Base-by-base conservation (phyloP, 139 green algal genomes). In the Volvox africanus region DNA sequence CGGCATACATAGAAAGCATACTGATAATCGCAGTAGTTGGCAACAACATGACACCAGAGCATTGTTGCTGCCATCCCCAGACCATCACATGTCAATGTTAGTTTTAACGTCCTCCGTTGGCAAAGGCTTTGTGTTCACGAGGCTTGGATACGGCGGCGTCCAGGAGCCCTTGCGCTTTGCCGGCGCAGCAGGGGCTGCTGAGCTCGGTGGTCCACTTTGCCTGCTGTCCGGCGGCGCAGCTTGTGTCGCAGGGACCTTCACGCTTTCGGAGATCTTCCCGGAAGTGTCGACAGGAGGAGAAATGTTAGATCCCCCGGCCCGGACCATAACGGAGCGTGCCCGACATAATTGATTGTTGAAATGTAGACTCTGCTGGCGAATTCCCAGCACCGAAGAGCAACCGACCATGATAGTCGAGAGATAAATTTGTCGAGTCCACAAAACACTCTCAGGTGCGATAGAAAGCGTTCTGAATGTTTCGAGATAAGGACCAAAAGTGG, bases 61-160 rank as follows among this genome's bases (percentile, higher is more conserved):
- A 55, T 55, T 55, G 44, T 55, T 55, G 44, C 44, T 55, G 44
- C 9, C 44, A 55, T 55, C 9, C 44, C 5, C 44, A 55, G 44
- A 5, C 9, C 65, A 73, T 87, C 67, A 88, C 62, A 79, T 79
- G 33, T 88, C 82, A 14, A 88, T 88, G 82, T 88, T 88, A 30
- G 82, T 88, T 61, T 65, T 88, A 19, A 79, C 62, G 65, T 88
- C 82, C 33, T 88, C 82, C 9, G 32, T 79, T 13, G 82, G 82
- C 62, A 88, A 35, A 33, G 82, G 82, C 62, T 88, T 87, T 13
- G 18, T 77, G 61, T 87, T 86, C 0, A 44, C 50, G 1, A 86
- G 50, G 80, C 80, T 86, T 16, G 80, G 80, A 44, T 62, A 86
- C 5, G 80, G 28, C 12, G 80, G 80, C 50, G 80, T 86, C 80